Evolutionary conservation across 495 filamentous ascomycete genomes (phyloP).

Genomic region (Penicillium daleae): DNA sequence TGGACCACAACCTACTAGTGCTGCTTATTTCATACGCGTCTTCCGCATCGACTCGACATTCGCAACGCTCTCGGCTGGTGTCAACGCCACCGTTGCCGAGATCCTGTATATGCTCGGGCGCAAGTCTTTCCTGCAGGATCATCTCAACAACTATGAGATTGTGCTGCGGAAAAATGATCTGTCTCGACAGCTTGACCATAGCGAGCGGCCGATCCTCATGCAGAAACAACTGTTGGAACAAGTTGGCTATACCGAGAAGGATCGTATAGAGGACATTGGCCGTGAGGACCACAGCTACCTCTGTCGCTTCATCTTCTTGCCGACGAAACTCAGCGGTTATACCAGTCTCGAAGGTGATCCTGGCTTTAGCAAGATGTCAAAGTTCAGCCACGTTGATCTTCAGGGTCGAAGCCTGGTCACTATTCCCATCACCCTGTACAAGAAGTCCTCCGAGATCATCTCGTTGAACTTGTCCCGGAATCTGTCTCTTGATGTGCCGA

Average conservation of each 20-base stretch:
- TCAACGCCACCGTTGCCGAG: conserved; percentile 83
- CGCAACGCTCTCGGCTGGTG: conserved; percentile 77
- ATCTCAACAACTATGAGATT: conserved; percentile 90
- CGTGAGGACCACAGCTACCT: conserved; percentile 97
- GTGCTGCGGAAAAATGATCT: conserved; percentile 91
- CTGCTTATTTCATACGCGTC: conserved; percentile 88
- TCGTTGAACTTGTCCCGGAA: conserved; percentile 92
- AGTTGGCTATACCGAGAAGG: conserved; percentile 85
- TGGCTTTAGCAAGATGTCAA: conserved; percentile 77
- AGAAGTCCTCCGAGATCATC: conserved; percentile 89
- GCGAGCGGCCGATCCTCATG: conserved; percentile 85
- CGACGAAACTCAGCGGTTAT: conserved; percentile 78
- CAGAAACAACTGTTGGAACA: conserved; percentile 93
- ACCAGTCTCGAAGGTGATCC: conserved; percentile 74
- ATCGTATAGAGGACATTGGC: conserved; percentile 92
- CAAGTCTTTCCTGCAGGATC: conserved; percentile 89
- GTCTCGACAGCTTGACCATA: conserved; percentile 74
- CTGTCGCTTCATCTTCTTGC: conserved; percentile 91
- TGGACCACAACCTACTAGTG: conserved; percentile 58
- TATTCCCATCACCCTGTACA: conserved; percentile 92
- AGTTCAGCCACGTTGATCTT: conserved; percentile 92
- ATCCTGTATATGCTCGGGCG: conserved; percentile 81
- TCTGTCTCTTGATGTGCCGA: conserved; percentile 87
- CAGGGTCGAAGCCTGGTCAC: conserved; percentile 89
- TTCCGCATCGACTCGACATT: conserved; percentile 94